Conservation (phyloP, 1,284 basidiomycete genomes). For the Cronartium quercuum region DNA sequence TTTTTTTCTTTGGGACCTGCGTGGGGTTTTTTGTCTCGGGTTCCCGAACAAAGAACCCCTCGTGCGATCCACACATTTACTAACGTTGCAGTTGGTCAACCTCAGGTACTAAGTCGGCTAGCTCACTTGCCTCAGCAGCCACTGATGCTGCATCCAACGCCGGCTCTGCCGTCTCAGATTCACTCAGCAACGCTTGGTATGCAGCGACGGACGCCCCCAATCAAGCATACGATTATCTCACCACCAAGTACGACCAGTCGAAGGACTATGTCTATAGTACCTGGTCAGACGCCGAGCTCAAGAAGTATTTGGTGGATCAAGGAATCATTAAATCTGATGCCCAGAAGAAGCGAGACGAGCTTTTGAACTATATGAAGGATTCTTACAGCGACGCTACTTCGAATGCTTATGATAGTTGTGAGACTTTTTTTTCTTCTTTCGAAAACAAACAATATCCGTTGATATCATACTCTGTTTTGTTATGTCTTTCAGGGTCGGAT, state of each 20-base stretch:
- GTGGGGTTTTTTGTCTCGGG: background rate
- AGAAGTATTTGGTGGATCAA: conserved; percentile 66
- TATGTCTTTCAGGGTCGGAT: conserved; percentile 19
- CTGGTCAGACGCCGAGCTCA: conserved; percentile 71
- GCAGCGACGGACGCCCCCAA: conserved; percentile 21
- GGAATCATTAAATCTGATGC: conserved; percentile 60
- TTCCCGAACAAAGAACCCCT: too few relatives aligned
- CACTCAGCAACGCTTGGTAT: background rate
- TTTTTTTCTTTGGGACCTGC: background rate
- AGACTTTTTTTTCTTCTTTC: conserved; percentile 44
- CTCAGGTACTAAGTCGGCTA: conserved; percentile 28
- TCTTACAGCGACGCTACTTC: conserved; percentile 60
- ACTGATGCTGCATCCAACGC: conserved; percentile 2
- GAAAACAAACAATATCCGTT: background rate
- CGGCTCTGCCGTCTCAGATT: conserved; percentile 12
- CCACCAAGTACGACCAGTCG: conserved; percentile 51
- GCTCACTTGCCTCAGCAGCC: conserved; percentile 12
- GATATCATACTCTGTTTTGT: conserved; percentile 3
- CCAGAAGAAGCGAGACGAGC: conserved; percentile 41
- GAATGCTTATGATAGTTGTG: conserved; percentile 73
- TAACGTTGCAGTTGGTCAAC: conserved; percentile 3
- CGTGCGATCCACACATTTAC: background rate
- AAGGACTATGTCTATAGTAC: conserved; percentile 81
- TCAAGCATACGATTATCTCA: conserved; percentile 30
- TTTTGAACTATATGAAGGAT: conserved; percentile 57